A percentile compares a stretch with the other conserved stretches of the same genome.
Evolutionary conservation across 2,329 filamentous ascomycete species (phyloP).

Genomic region (Fusarium sororula): DNA sequence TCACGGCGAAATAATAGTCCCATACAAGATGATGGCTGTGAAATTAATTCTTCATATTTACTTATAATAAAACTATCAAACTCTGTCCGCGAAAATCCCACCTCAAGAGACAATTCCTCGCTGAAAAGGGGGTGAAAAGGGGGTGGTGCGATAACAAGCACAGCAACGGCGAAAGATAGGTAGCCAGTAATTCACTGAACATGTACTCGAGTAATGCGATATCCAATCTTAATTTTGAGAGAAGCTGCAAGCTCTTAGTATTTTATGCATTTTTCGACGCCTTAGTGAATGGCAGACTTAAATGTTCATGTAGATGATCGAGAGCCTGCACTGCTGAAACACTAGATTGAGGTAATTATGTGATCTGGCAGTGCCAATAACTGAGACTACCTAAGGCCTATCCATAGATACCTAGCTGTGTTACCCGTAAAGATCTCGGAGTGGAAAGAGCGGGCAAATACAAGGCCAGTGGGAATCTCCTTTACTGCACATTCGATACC

Average conservation of each 20-base stretch:
- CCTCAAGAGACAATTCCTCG: background rate
- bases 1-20: background rate
- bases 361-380: background rate
- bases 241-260: background rate
- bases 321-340: too few relatives aligned
- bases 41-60: background rate
- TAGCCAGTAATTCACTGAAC: background rate
- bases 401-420: background rate
- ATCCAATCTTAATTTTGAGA: background rate
- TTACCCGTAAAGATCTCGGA: background rate
- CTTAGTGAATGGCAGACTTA: background rate
- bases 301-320: background rate
- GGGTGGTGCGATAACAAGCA: background rate
- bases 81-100: accelerated
- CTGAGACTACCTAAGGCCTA: too few relatives aligned
- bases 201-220: background rate
- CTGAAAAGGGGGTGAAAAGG: background rate
- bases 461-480: background rate
- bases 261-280: background rate
- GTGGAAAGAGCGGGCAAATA: background rate
- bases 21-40: background rate
- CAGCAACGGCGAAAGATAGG: accelerated
- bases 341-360: background rate
- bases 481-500: background rate
- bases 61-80: accelerated